These are phyloP conservation scores for Mimosa bimucronata DNA, from an alignment of 306 rosid genomes.

Conservation along the genomic window DNA sequence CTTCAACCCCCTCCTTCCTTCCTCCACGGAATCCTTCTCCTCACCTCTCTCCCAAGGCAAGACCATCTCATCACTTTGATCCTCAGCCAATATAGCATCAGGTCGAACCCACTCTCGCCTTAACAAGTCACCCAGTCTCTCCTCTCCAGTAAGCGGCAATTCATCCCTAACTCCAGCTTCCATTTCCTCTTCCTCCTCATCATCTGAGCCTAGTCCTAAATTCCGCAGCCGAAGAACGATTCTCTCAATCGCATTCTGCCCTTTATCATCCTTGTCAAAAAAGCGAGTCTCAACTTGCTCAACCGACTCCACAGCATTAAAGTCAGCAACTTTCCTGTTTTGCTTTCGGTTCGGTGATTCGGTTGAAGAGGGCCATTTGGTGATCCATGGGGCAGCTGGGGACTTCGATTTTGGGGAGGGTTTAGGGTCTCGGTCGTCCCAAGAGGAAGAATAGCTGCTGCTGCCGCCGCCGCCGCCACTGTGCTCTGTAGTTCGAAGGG, in stretches of 20 bases:
- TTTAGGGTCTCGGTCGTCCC: not conserved
- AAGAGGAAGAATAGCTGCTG: not conserved
- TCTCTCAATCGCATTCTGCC: constrained; percentile 74
- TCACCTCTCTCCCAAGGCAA: constrained; percentile 79
- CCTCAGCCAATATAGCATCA: constrained; percentile 56
- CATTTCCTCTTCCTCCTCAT: constrained; percentile 35
- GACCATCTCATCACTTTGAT: constrained; percentile 35
- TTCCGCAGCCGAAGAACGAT: constrained; percentile 77
- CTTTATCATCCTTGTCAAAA: constrained; percentile 45
- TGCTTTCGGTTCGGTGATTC: constrained; percentile 14
- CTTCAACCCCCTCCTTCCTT: constrained; percentile 43
- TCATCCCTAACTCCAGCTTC: constrained; percentile 44
- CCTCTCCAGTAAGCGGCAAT: constrained; percentile 61
- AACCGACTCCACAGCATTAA: constrained; percentile 32
- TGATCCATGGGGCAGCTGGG: constrained; percentile 58
- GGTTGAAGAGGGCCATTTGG: constrained; percentile 59
- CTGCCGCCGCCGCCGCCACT: constrained; percentile 7
- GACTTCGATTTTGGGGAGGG: constrained; percentile 41
- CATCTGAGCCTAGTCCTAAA: constrained; percentile 64
- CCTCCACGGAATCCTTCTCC: constrained; percentile 38
- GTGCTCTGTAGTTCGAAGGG: constrained; percentile 45
- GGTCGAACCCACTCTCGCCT: constrained; percentile 85
- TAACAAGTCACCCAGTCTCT: constrained; percentile 65
- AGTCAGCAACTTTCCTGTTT: constrained; percentile 10
- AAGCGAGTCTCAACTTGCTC: constrained; percentile 43